Evolutionary conservation across 768 basidiomycete genomes (phyloP), one percentile per base, ranked within the genome.

Genomic region (Suillus lakei): DNA sequence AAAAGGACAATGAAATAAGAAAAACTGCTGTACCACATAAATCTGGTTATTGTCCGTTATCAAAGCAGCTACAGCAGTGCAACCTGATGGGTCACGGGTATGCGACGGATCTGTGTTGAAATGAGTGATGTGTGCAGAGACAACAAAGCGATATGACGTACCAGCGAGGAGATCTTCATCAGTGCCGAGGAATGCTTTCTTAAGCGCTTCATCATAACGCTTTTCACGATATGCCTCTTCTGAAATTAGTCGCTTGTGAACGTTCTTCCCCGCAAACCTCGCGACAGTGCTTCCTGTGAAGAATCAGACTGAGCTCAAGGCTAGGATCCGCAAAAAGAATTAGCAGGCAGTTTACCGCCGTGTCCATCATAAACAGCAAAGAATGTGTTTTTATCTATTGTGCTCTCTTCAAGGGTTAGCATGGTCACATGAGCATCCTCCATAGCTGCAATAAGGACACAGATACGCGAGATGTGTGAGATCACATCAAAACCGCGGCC

Each of bases 311-410:
- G 28, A 51, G 51, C 18, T 67, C 60, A 64, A 65, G 62, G 63
- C 34, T 5, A 44, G 59, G 15, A 72, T 69, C 21, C 34, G 58
- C 46, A n/a, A 62, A n/a, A 28, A 32, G 5, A 26, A 54, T 3
- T 3, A 16, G 36, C 38, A 60, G 58, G 59, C 38, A 50, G 34
- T 55, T 28, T 73, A 95, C 97, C 98, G 66, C 98, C 98, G 75
- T 99, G 98, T 36, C 98, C 98, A 79, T 99, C 98, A 74, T 98
- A 99, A 2, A 99, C 96, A 34, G 92, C 97, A 72, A 99, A 98
- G 81, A 98, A 96, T 1, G 93, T 85, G 74, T 90, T 92, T 6
- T 81, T 79, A 44, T 81, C 77, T 1, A 79, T 74, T 36, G 65
- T 66, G 71, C 68, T 80, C 48, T 84, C 84, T 64, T 91, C 89